Conservation (phyloP, 306 rosid genomes). For the Castanea crenata region DNA sequence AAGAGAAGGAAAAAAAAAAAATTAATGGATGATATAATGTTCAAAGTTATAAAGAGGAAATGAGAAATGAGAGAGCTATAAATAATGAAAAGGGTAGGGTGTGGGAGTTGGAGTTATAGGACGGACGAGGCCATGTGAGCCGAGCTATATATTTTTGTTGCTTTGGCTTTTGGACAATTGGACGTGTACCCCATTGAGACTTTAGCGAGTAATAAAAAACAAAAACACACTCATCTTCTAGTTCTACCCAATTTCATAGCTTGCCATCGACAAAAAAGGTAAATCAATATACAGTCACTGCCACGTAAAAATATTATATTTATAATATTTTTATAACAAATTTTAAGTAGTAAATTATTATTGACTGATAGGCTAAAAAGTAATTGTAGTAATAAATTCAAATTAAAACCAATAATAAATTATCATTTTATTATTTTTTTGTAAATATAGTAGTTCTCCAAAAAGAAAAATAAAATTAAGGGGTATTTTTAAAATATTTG, state of each 20-base stretch:
- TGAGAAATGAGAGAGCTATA: slow-evolving; percentile 36
- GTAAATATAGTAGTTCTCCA: no score
- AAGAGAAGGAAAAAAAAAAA: background rate
- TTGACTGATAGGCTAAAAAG: no score
- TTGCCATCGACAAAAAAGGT: no score
- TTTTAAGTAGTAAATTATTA: fast-evolving
- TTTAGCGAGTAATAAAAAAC: background rate
- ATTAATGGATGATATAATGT: background rate
- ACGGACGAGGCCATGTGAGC: slow-evolving; percentile 53
- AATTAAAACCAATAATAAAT: no score
- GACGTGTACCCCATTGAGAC: background rate
- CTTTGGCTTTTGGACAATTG: background rate
- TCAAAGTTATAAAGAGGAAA: slow-evolving; percentile 1
- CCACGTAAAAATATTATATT: fast-evolving
- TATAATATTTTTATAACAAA: no score
- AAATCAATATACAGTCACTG: no score
- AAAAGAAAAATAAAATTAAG: no score
- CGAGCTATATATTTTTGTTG: slow-evolving; percentile 22
- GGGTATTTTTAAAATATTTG: no score
- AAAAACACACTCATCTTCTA: no score
- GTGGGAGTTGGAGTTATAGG: slow-evolving; percentile 14
- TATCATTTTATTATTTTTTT: no score
- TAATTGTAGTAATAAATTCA: no score
- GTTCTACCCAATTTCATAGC: no score
- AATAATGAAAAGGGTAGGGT: slow-evolving; percentile 24